phyloP scores from a whole-genome alignment of 2,329 filamentous ascomycete species.

The Trichoderma breve region DNA sequence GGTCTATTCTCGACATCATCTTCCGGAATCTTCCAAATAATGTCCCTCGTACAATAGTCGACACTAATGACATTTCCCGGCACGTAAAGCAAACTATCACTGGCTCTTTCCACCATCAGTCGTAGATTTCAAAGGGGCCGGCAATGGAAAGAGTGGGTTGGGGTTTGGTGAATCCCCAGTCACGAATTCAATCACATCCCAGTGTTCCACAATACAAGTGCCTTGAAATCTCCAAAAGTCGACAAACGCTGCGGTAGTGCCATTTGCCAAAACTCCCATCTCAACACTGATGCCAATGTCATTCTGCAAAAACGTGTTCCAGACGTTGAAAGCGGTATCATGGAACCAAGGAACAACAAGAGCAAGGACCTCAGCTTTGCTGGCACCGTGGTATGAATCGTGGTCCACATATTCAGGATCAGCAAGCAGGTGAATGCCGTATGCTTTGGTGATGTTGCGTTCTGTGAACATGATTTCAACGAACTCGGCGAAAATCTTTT shows the following conservation, averaged over 20 bases:
- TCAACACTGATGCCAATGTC: not conserved
- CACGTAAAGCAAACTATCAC: not conserved
- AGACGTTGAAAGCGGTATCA: not conserved
- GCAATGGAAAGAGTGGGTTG: not conserved
- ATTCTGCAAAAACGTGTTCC: not conserved
- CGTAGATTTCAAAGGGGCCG: not conserved
- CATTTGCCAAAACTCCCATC: not conserved
- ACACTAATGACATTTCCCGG: rapidly evolving
- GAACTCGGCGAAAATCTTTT: not conserved
- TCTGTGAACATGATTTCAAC: not conserved
- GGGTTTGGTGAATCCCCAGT: not conserved
- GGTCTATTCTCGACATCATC: not conserved
- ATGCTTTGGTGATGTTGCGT: not conserved
- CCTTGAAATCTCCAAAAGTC: not conserved
- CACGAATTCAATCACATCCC: not conserved
- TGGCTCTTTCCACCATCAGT: not conserved
- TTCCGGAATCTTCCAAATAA: not conserved
- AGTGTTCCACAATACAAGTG: not conserved
- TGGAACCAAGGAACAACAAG: not conserved
- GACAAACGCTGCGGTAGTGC: not conserved
- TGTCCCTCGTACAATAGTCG: not conserved
- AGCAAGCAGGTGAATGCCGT: not conserved
- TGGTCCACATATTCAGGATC: not conserved
- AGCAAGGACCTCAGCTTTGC: not conserved
- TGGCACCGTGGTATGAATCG: not conserved